Conservation (phyloP, 371 early-diverging fungal species). For the Rhizopus sp. region DNA sequence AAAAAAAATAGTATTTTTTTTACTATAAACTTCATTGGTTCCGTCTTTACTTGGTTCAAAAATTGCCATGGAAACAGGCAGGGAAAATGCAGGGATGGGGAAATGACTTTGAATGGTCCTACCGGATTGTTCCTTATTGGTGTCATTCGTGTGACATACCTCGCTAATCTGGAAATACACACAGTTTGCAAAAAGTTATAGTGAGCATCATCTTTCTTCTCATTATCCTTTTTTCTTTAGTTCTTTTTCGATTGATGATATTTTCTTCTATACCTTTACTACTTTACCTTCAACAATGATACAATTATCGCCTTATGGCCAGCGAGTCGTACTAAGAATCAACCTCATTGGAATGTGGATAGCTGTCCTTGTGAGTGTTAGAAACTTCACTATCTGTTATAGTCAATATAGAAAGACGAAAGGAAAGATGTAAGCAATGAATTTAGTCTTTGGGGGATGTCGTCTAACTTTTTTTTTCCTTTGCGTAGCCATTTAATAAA, state of each 20-base stretch:
- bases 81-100: too few relatives aligned
- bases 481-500: conserved; percentile 45
- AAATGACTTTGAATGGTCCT: too few relatives aligned
- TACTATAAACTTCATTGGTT: too few relatives aligned
- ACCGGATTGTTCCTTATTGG: too few relatives aligned
- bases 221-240: neutral
- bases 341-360: conserved; percentile 53
- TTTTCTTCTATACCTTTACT: neutral
- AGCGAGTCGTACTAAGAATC: conserved; percentile 41
- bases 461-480: neutral
- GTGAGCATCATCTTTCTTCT: neutral
- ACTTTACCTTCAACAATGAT: conserved; percentile 26
- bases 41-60: too few relatives aligned
- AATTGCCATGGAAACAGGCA: too few relatives aligned
- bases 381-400: conserved; percentile 38
- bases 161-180: too few relatives aligned
- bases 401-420: conserved; percentile 40
- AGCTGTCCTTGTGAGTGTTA: conserved; percentile 35
- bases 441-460: neutral
- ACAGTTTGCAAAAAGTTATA: too few relatives aligned
- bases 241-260: neutral
- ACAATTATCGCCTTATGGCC: conserved; percentile 38
- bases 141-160: too few relatives aligned
- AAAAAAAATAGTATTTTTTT: too few relatives aligned
- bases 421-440: conserved; percentile 38